Evolutionary conservation across 2,329 filamentous ascomycete species (phyloP), one percentile per base, ranked within the genome.

Genomic region (Talaromyces amestolkiae): DNA sequence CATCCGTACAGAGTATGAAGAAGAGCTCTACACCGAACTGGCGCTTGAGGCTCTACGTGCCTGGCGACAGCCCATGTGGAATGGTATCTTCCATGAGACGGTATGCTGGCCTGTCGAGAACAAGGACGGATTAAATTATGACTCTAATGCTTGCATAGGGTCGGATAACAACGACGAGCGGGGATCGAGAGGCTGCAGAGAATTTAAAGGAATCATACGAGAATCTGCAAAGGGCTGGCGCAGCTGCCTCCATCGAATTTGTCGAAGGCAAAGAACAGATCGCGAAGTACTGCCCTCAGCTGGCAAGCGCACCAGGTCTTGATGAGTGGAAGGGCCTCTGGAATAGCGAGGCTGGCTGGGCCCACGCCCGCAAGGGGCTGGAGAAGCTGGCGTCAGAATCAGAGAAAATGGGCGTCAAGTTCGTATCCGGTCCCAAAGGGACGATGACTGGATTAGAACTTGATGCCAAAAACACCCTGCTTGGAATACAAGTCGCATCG

Each of bases 301-400:
- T 83, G 0, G 85, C 86, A 84, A 83, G 84, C 1, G 65, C 78
- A 10, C 83, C 0, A 70, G 72, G 79, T 0, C 83, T 86, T 54
- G 76, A 79, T 0, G 77, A 77, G 6, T 85, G 84, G 84, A 80
- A 80, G 68, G 84, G 84, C 69, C 78, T 78, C 64, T 70, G 68
- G 39, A 70, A 69, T 37, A 62, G 66, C 4, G 70, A 80, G 8
- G 82, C 83, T 3, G 85, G 84, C 8, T 87, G 84, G 84, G 82
- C 85, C 1, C 82, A 83, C 68, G 84, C 85, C 3, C 75, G 79
- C 13, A 82, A 82, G 41, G 82, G 83, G 0, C 72, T 86, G 65
- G 66, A 78, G 47, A 79, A 81, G 37, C 79, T 82, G 3, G 79
- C 78, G 27, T 70, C 71, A 1, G 83, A 84, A 69, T 81, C 83